phyloP scores from a whole-genome alignment of 2,329 filamentous ascomycete species.

The Alternaria conjuncta region DNA sequence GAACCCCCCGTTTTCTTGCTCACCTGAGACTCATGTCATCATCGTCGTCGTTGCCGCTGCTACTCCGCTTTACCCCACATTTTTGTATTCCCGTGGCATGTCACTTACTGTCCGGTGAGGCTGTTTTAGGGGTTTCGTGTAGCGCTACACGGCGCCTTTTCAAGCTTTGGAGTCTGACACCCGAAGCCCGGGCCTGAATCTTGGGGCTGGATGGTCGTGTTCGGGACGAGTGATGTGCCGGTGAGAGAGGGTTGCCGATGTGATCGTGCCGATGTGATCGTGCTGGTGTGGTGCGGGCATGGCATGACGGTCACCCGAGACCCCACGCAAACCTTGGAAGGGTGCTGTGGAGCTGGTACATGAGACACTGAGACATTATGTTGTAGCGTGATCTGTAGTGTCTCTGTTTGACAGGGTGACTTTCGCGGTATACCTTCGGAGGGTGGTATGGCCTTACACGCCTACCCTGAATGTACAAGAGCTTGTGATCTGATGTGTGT shows the following conservation, averaged over 20 bases:
- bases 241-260: neutral
- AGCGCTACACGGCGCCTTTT: neutral
- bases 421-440: neutral
- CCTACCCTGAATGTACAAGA: neutral
- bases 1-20: slow-evolving; percentile 1
- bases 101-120: slow-evolving; percentile 25
- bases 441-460: neutral
- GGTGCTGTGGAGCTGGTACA: neutral
- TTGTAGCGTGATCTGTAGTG: neutral
- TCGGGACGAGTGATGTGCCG: neutral
- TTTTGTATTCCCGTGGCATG: slow-evolving; percentile 19
- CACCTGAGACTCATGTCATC: slow-evolving; percentile 28
- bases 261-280: neutral
- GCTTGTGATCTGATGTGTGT: neutral
- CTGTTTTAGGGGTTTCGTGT: slow-evolving; percentile 8
- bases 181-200: neutral
- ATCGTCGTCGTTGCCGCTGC: slow-evolving; percentile 2
- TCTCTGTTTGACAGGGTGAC: neutral
- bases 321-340: neutral
- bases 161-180: neutral
- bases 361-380: neutral
- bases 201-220: neutral
- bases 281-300: neutral
- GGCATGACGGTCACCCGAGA: neutral
- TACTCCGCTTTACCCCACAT: slow-evolving; percentile 30